Conservation (phyloP, 139 green algal species). For the Microglena sp. region DNA sequence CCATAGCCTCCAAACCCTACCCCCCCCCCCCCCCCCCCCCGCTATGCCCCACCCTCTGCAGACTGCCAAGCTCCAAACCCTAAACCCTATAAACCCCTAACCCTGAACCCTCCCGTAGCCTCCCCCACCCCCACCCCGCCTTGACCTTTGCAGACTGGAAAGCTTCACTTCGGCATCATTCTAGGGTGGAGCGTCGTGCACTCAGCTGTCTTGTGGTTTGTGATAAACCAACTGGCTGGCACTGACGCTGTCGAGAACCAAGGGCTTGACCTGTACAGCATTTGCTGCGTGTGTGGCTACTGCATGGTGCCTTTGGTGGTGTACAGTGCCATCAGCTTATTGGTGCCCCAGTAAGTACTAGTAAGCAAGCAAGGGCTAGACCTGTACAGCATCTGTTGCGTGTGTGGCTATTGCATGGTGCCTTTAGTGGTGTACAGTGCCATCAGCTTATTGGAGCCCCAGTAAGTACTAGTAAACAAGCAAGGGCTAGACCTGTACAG, state of each 20-base stretch:
- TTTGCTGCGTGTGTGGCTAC: constrained; percentile 84
- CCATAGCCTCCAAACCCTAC: neutral
- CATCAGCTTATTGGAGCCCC: constrained; percentile 59
- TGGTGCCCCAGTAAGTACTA: constrained; percentile 58
- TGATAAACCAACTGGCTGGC: constrained; percentile 43
- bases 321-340: constrained; percentile 48
- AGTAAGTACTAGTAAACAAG: constrained; percentile 25
- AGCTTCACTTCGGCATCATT: constrained; percentile 91
- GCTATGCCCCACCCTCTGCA: too few relatives aligned
- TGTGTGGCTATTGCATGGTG: constrained; percentile 83
- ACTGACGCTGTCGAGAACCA: constrained; percentile 24
- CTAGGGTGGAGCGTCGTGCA: constrained; percentile 84
- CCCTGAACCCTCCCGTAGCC: too few relatives aligned
- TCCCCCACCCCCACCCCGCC: neutral
- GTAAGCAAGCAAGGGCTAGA: constrained; percentile 33
- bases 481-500: constrained; percentile 69
- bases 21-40: too few relatives aligned
- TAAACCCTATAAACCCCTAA: neutral
- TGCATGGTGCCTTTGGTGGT: constrained; percentile 74
- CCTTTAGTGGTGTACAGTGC: constrained; percentile 65
- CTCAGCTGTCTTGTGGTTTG: constrained; percentile 62
- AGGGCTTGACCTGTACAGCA: constrained; percentile 73
- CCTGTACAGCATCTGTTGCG: constrained; percentile 78
- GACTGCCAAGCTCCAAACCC: too few relatives aligned
- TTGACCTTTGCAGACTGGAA: constrained; percentile 57